Evolutionary conservation across 1,284 basidiomycete genomes (phyloP), one percentile per base, ranked within the genome.

Genomic region (Athelia sp.): DNA sequence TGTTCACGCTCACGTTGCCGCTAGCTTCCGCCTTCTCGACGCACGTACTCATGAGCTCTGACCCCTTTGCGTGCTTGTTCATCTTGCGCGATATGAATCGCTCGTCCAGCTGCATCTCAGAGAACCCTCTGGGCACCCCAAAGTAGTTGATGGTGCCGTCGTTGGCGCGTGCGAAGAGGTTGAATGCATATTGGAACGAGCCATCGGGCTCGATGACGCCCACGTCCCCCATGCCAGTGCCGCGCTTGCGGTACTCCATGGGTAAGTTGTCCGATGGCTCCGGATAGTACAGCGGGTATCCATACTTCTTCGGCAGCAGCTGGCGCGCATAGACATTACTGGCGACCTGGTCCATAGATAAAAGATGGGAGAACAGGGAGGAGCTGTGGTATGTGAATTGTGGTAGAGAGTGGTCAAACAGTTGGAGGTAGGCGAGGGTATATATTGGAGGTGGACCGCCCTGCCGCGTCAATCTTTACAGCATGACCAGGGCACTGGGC

Each of bases 201-300:
- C 49, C 63, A 32, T 58, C 56, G 2, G 50, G 36, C 2, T 58
- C 65, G 43, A 67, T 47, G 43, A 59, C 52, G 24, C 66, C 66
- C 9, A 68, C 61, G 46, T 69, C 66, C 21, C 67, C 65, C 24
- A 67, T 60, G 22, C 54, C 50, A 19, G 64, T 55, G n/a, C 65
- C 66, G 42, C 53, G 46, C 14, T 40, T 47, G 42, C 54, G 54
- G 47, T 65, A 64, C n/a, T 46, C 46, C 6, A 49, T 29, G 3
- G 58, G 53, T 13, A 57, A 49, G 23, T 44, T 49, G 14, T 45
- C 53, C 18, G 52, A 49, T 2, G 62, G 62, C 35, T 65, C 58
- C 29, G 65, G 64, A 29, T 59, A 48, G 61, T 60, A 67, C 17
- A 66, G 52, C 1, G 63, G 64, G 47, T 61, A 65, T 3, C 64